Evolutionary conservation across 345 rosid genomes (phyloP).

Genomic region (Corymbia maculata): DNA sequence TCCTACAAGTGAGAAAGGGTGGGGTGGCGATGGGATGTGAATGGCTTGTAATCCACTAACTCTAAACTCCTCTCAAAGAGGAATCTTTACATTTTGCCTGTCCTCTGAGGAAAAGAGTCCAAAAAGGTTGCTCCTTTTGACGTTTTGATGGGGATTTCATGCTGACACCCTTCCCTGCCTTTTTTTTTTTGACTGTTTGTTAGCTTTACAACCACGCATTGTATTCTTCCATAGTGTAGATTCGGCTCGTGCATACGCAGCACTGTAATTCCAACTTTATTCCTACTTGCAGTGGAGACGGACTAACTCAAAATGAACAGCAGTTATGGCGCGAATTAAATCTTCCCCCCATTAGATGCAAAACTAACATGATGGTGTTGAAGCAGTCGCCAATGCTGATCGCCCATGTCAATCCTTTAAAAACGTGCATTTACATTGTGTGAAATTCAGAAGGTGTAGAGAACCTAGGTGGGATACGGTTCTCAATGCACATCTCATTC

Average conservation of each 20-base stretch:
- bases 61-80: background rate
- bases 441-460: background rate
- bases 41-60: background rate
- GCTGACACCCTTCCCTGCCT: background rate
- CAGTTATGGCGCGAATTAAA: background rate
- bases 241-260: background rate
- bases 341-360: rapidly evolving
- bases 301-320: background rate
- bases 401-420: background rate
- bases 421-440: too few relatives aligned
- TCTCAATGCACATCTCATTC: background rate
- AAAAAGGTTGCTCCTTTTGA: background rate
- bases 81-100: background rate
- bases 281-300: background rate
- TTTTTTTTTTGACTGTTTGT: background rate
- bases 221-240: background rate
- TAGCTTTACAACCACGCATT: background rate
- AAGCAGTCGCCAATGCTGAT: background rate
- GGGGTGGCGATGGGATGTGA: background rate
- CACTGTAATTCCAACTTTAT: background rate
- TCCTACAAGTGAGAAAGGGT: background rate
- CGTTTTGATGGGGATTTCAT: background rate
- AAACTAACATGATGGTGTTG: background rate
- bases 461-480: background rate
- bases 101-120: background rate